Evolutionary conservation across 306 rosid species (phyloP).

Genomic region (Vachellia collinsii): DNA sequence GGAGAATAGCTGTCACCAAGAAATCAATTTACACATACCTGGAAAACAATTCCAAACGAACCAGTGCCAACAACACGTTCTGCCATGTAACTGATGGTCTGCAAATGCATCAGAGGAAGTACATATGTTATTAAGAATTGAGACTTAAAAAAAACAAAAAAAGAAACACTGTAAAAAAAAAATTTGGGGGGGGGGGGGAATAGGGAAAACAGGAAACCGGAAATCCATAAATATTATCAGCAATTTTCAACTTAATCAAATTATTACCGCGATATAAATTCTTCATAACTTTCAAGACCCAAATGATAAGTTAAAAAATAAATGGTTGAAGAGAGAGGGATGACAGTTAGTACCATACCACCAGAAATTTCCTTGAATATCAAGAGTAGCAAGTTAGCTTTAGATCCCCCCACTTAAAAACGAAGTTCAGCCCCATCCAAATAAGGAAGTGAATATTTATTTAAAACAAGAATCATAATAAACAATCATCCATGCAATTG

Average conservation of each 20-base stretch:
- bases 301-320: neutral
- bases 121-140: neutral
- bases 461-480: neutral
- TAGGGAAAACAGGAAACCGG: neutral
- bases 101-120: conserved; percentile 37
- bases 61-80: conserved; percentile 90
- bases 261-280: too few species aligned
- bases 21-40: conserved; percentile 53
- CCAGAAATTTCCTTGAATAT: neutral
- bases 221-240: conserved; percentile 22
- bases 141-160: neutral
- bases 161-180: too few species aligned
- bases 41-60: conserved; percentile 88
- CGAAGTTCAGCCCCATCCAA: conserved; percentile 14
- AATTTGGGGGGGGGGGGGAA: too few species aligned
- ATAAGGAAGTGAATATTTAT: neutral
- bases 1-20: neutral
- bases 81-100: conserved; percentile 96
- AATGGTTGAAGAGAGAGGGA: neutral
- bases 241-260: conserved; percentile 4
- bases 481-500: neutral
- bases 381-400: conserved; percentile 3
- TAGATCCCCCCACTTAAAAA: neutral
- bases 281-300: neutral
- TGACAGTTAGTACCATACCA: neutral